A percentile compares a stretch with the other conserved stretches of the same genome.
Evolutionary conservation across 2,329 filamentous ascomycete species (phyloP).

Genomic region (Ophiostoma sp.): DNA sequence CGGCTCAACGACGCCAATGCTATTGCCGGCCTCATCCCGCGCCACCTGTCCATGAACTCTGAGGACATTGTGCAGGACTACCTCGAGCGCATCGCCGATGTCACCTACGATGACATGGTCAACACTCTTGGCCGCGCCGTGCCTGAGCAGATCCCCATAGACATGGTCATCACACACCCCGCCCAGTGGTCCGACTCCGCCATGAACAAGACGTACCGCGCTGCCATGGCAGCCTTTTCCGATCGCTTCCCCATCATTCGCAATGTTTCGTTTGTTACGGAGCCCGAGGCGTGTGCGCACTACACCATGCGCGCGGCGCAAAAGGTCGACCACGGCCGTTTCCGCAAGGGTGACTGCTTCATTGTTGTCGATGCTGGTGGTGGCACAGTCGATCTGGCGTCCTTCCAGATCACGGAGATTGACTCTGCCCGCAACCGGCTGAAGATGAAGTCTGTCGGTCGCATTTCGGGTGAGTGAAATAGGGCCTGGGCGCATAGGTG

Average conservation of each 20-base stretch:
- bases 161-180: slow-evolving; percentile 28
- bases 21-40: slow-evolving; percentile 19
- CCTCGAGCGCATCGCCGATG: slow-evolving; percentile 23
- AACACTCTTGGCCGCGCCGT: slow-evolving; percentile 16
- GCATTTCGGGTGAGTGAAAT: slow-evolving; percentile 25
- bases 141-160: slow-evolving; percentile 23
- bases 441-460: slow-evolving; percentile 27
- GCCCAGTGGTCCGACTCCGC: slow-evolving; percentile 25
- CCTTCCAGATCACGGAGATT: slow-evolving; percentile 28
- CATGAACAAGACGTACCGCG: slow-evolving; percentile 26
- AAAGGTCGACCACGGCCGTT: slow-evolving; percentile 26
- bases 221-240: slow-evolving; percentile 24
- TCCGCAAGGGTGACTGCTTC: slow-evolving; percentile 30
- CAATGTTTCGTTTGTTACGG: slow-evolving; percentile 24
- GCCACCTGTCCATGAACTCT: slow-evolving; percentile 23
- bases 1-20: slow-evolving; percentile 19
- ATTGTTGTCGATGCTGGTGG: slow-evolving; percentile 32
- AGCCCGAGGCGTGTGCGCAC: slow-evolving; percentile 28
- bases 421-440: slow-evolving; percentile 28
- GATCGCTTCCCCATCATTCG: slow-evolving; percentile 23
- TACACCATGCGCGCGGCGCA: slow-evolving; percentile 29
- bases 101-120: slow-evolving; percentile 23
- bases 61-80: slow-evolving; percentile 27
- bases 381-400: slow-evolving; percentile 31
- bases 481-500: not conserved